Conservation (phyloP, 1,139 yeast species). For the Sugiyamaella japonica region DNA sequence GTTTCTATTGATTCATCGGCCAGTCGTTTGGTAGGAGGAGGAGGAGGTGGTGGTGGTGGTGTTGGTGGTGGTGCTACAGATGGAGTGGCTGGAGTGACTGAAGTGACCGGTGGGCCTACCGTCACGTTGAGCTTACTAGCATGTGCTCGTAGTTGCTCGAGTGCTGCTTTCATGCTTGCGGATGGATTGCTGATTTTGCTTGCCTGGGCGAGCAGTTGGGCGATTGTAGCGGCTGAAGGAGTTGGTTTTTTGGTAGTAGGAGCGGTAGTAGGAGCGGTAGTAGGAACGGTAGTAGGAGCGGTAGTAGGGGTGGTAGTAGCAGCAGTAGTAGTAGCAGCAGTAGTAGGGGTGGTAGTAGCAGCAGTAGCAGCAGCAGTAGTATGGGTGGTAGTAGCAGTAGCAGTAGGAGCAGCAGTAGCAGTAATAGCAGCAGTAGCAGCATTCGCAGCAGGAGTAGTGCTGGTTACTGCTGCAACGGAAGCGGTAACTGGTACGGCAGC, state of each 20-base stretch:
- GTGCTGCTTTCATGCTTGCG: constrained; percentile 39
- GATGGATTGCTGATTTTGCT: constrained; percentile 42
- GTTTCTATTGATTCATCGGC: constrained; percentile 24
- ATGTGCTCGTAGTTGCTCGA: constrained; percentile 41
- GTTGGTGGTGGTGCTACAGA: no score
- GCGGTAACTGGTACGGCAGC: constrained; percentile 6
- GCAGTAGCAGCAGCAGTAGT: constrained; percentile 13
- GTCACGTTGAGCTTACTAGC: constrained; percentile 32
- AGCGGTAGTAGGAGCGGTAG: constrained; percentile 11
- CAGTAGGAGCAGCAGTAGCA: constrained; percentile 10
- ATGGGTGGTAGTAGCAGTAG: constrained; percentile 10
- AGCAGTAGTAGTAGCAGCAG: constrained; percentile 5
- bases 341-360: constrained; percentile 15
- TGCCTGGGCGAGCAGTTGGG: constrained; percentile 41
- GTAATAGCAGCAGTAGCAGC: constrained; percentile 5
- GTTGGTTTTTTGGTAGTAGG: constrained; percentile 16
- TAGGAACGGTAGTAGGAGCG: constrained; percentile 19
- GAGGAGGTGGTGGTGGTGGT: background rate
- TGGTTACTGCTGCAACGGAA: no score
- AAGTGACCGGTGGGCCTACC: background rate
- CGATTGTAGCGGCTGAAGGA: constrained; percentile 34
- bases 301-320: constrained; percentile 2
- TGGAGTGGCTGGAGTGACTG: constrained; percentile 13
- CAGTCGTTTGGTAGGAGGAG: constrained; percentile 23
- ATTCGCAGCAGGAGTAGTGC: constrained; percentile 11